Conservation (phyloP, 176 grass and related monocot genomes). For the Carex parvula region DNA sequence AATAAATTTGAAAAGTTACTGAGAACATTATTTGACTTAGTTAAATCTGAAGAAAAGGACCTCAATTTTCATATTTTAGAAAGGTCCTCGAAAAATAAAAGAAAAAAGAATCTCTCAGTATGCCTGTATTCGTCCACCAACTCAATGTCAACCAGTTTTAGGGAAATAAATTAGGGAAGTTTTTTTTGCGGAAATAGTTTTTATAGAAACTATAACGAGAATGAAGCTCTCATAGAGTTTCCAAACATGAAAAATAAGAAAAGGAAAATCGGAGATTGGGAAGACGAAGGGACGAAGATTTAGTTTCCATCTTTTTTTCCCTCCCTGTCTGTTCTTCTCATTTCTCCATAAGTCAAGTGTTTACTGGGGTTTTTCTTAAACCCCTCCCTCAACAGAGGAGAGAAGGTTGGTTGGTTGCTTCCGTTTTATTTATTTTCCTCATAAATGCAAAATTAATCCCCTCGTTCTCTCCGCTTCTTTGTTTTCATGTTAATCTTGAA, state of each 20-base stretch:
- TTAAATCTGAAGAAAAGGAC: too few species aligned
- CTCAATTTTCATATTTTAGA: too few species aligned
- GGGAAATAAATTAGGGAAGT: not conserved
- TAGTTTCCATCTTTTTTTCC: not conserved
- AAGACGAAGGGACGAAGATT: not conserved
- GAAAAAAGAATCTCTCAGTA: not conserved
- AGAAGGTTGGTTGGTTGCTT: too few species aligned
- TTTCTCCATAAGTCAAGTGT: not conserved
- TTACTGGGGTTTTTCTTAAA: constrained; percentile 10
- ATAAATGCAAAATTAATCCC: not conserved
- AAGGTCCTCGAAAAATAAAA: too few species aligned
- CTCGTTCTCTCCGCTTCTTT: constrained; percentile 21
- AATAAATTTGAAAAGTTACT: too few species aligned
- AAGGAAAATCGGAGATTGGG: not conserved
- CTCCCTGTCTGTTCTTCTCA: not conserved
- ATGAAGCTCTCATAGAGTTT: not conserved
- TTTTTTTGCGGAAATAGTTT: not conserved
- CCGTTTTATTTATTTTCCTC: not conserved
- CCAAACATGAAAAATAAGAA: constrained; percentile 16
- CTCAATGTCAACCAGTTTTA: constrained; percentile 16
- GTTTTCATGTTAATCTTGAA: not conserved
- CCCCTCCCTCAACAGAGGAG: not conserved
- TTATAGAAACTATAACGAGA: not conserved
- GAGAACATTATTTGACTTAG: too few species aligned
- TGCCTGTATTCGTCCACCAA: not conserved